Evolutionary conservation across 2,329 filamentous ascomycete genomes (phyloP).

Genomic region (Aspergillus sp.): DNA sequence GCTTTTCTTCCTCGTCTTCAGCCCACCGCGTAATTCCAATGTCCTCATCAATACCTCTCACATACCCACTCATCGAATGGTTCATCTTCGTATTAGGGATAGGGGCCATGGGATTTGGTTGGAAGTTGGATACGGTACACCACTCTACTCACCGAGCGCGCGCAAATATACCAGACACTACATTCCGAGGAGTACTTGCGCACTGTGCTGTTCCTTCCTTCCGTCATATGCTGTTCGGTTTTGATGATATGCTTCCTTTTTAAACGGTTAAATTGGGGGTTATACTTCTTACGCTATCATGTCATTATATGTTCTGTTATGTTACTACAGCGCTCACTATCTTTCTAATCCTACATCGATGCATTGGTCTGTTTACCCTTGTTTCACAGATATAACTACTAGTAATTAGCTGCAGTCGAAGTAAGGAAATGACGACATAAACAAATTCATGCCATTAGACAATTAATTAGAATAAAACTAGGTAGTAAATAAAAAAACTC

Average conservation of each 20-base stretch:
- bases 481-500: slow-evolving; percentile 1
- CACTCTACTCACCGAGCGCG: background rate
- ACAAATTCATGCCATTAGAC: background rate
- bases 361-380: background rate
- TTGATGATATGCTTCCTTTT: background rate
- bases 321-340: background rate
- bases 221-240: background rate
- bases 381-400: background rate
- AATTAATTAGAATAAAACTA: background rate
- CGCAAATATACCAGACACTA: background rate
- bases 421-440: background rate
- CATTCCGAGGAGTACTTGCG: background rate
- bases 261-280: background rate
- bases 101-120: background rate
- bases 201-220: background rate
- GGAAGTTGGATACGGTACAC: background rate
- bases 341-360: background rate
- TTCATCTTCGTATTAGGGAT: background rate
- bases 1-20: background rate
- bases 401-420: background rate
- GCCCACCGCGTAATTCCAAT: background rate
- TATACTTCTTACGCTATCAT: background rate
- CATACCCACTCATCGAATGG: background rate
- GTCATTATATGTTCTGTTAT: background rate
- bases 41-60: background rate